Evolutionary conservation across 164 flowering plant genomes (phyloP).

Genomic region (Litsea cubeba): DNA sequence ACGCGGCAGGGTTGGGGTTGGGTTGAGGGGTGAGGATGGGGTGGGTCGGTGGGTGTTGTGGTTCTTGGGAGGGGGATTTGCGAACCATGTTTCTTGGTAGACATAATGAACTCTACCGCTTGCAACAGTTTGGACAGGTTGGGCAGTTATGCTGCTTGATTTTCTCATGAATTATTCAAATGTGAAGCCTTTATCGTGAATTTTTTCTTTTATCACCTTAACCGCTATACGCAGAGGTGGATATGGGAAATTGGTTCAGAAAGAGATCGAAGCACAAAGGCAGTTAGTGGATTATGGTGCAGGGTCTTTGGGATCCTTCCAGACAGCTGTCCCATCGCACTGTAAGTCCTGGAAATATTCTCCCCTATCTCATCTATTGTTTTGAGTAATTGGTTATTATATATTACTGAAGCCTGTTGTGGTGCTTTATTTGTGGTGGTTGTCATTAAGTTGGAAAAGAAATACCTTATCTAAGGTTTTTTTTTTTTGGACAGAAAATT

Average conservation of each 20-base stretch:
- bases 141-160: neutral
- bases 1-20: too few species aligned
- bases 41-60: neutral
- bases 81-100: neutral
- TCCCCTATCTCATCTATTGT: neutral
- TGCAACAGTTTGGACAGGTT: neutral
- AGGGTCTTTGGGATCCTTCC: slow-evolving; percentile 77
- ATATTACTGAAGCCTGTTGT: neutral
- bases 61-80: neutral
- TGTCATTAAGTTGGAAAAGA: neutral
- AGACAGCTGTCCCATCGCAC: slow-evolving; percentile 45
- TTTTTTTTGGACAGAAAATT: neutral
- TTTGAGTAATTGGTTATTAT: neutral
- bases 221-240: slow-evolving; percentile 89
- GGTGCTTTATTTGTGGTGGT: neutral
- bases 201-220: slow-evolving; percentile 29
- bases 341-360: slow-evolving; percentile 49
- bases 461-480: neutral
- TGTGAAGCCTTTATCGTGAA: neutral
- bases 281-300: slow-evolving; percentile 90
- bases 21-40: too few species aligned
- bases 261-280: slow-evolving; percentile 88
- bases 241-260: slow-evolving; percentile 93
- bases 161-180: neutral
- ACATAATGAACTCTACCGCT: too few species aligned